Evolutionary conservation across 2,329 filamentous ascomycete species (phyloP).

Genomic region (Paracorniculantispora psalliotae): DNA sequence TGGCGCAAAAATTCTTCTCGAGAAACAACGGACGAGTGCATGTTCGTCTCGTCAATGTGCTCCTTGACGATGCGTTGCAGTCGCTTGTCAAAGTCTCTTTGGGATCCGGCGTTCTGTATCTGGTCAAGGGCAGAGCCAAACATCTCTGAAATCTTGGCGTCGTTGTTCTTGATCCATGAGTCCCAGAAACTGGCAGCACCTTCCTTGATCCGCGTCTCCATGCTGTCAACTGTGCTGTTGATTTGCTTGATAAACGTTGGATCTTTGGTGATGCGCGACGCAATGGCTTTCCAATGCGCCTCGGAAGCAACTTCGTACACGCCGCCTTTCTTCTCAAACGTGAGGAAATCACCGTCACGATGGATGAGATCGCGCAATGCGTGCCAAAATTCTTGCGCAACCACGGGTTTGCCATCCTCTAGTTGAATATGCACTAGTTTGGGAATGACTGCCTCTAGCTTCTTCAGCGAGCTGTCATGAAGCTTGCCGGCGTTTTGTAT

Average conservation of each 20-base stretch:
- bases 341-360: conserved; percentile 43
- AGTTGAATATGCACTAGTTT: conserved; percentile 51
- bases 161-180: conserved; percentile 48
- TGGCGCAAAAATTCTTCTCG: conserved; percentile 45
- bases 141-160: conserved; percentile 30
- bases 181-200: conserved; percentile 42
- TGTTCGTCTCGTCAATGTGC: conserved; percentile 28
- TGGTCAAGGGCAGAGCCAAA: conserved; percentile 30
- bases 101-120: conserved; percentile 29
- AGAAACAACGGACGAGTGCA: conserved; percentile 36
- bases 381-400: conserved; percentile 60
- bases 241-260: conserved; percentile 24
- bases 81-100: conserved; percentile 29
- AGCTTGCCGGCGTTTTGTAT: conserved; percentile 28
- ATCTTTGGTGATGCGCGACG: conserved; percentile 35
- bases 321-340: conserved; percentile 36
- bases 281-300: conserved; percentile 43
- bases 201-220: conserved; percentile 18
- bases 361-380: conserved; percentile 54
- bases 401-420: conserved; percentile 45
- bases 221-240: conserved; percentile 21
- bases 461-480: conserved; percentile 34
- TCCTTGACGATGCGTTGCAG: conserved; percentile 34
- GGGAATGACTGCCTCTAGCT: conserved; percentile 49
- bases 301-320: conserved; percentile 39